Evolutionary conservation across 139 green algal genomes (phyloP).

Genomic region (Bryopsis sp.): DNA sequence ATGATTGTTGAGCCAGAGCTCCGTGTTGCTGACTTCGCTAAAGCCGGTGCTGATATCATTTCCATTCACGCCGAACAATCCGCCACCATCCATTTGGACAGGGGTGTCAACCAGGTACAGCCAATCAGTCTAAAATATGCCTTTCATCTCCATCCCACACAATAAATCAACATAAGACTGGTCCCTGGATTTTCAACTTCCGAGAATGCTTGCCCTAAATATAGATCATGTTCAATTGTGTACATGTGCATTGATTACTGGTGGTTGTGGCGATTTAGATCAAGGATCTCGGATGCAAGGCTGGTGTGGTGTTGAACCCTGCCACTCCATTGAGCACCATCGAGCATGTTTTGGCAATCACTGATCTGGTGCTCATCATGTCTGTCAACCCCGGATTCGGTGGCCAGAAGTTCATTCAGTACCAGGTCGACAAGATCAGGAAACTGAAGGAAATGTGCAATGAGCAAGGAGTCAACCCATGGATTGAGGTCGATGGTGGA

Average conservation of each 20-base stretch:
- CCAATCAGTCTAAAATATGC: no score
- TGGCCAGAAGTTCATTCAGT: conserved; percentile 97
- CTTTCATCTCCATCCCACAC: no score
- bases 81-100: conserved; percentile 94
- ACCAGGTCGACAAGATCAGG: conserved; percentile 87
- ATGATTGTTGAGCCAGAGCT: conserved; percentile 99
- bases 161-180: no score
- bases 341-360: conserved; percentile 82
- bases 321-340: conserved; percentile 75
- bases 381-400: conserved; percentile 98
- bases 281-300: conserved; percentile 94
- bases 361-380: conserved; percentile 97
- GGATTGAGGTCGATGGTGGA: conserved; percentile 98
- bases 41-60: conserved; percentile 99
- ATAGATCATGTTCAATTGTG: no score
- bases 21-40: conserved; percentile 86
- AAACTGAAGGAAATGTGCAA: conserved; percentile 82
- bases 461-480: conserved; percentile 86
- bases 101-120: conserved; percentile 73
- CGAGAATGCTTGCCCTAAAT: no score
- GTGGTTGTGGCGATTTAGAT: conserved; percentile 54
- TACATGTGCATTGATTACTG: no score
- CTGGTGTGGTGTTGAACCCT: conserved; percentile 97
- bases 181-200: no score
- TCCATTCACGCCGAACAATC: conserved; percentile 83